Base-by-base conservation (phyloP, 1,284 basidiomycete species). In the Trametes sp. region DNA sequence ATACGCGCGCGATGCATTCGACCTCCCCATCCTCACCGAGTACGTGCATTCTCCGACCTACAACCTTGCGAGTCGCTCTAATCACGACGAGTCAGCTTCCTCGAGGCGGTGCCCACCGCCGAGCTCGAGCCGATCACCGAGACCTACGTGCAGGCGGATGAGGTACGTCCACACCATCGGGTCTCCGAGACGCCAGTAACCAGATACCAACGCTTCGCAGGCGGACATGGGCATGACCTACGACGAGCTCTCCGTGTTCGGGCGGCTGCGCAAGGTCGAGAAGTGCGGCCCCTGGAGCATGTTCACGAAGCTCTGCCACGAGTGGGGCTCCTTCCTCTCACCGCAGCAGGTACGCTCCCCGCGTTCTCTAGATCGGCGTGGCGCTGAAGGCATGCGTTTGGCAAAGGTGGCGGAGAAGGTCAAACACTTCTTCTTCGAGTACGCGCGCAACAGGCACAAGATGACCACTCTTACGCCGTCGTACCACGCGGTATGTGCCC, bases 201-300 rank as follows among this genome's bases (percentile, higher is more conserved):
- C 8, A 19, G 31, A 16, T 29, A 28, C 28, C 29, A 23, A 5
- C 31, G 14, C 26, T 11, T 14, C 46, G 4, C 24, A 94, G 91
- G 94, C 89, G 11, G 97, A 98, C 73, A 97, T 98, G 95, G 98
- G 97, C 24, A 98, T 99, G 96, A 98, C 97, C 1, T 99, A 99
- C 76, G 94, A 99, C 72, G 97, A 99, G 73, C 85, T 99, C 19
- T 95, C 93, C 8, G 87, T 95, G 28, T 98, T 96, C 72, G 98
- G 97, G 31, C 84, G 96, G 35, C 83, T 99, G 41, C 88, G 98
- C 61, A 99, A 99, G 78, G 88, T 98, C 33, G 94, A 96, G 72
- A 98, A 98, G 79, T 96, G 95, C 71, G 98, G 98, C 1, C 97
- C 98, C 1, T 98, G 96, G 78, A 92, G 92, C 80, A 98, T 93